Base-by-base conservation (phyloP, 805 yeast species). In the Wickerhamomyces sydowiorum region DNA sequence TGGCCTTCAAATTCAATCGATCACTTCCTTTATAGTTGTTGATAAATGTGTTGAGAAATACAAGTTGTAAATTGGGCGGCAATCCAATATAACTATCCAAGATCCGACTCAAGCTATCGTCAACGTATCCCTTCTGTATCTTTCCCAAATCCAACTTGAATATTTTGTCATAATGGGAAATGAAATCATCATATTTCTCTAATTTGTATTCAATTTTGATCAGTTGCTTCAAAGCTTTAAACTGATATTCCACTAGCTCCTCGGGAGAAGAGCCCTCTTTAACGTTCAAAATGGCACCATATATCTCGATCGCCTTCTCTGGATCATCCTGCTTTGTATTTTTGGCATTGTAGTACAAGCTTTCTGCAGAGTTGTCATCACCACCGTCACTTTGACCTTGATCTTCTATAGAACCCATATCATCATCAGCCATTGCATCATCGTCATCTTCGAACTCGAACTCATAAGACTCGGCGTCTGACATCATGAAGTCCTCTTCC, bases 1-100 rank as follows among this genome's bases (percentile, higher is more conserved):
- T 67, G n/a, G 73, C 61, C 46, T 75, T 72, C 36, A 78, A 60
- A 64, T 72, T 68, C 29, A 78, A 49, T 28, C 80, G 59, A 27
- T 72, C 72, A 28, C 54, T 62, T 17, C 45, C 43, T 7, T 51
- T 29, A 46, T 57, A 37, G 48, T 50, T 19, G 46, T 41, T 23
- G 7, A 70, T 50, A 62, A 60, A 39, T 39, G 42, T n/a, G 47
- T 49, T 36, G 58, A 66, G 49, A 62, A 74, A 18, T 25, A 37
- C 5, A 44, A 50, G 46, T 59, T 61, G 41, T 41, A 61, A 32
- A 1, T 37, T 41, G 9, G 36, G 35, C 0, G 47, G 37, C 3
- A 50, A 41, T 1, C 52, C 48, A 15, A 46, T 39, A 37, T 69
- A 50, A 52, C 61, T 27, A 62, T 52, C 36, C 66, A 70, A 22